Conservation (phyloP, 1,284 basidiomycete genomes). For the Naganishia cerealis region DNA sequence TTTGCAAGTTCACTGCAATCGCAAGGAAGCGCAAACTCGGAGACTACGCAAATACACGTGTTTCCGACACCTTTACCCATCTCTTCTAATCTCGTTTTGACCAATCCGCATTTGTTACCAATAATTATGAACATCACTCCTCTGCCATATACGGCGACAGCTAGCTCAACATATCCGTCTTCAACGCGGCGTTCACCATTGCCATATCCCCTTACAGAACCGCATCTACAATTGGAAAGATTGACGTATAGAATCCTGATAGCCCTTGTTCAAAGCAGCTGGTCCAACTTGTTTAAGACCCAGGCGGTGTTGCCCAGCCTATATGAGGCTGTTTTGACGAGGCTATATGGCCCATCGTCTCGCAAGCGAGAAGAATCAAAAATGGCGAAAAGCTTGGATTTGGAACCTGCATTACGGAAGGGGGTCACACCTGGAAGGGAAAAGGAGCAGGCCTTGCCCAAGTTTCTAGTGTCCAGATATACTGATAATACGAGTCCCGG, state of each 20-base stretch:
- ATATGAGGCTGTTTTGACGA: constrained; percentile 28
- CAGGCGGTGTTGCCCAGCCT: constrained; percentile 25
- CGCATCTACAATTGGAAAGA: constrained; percentile 6
- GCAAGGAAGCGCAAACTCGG: background rate
- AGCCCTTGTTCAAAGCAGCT: constrained; percentile 31
- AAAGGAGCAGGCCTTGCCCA: constrained; percentile 1
- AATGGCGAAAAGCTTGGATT: constrained; percentile 9
- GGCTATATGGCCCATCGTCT: constrained; percentile 25
- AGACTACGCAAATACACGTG: background rate
- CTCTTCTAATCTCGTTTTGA: constrained; percentile 29
- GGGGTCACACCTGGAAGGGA: background rate
- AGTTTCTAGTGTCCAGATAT: constrained; percentile 2
- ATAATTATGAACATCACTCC: constrained; percentile 27
- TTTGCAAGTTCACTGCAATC: constrained; percentile 3
- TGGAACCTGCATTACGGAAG: constrained; percentile 19
- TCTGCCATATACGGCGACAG: constrained; percentile 22
- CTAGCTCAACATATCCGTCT: constrained; percentile 12
- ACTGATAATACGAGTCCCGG: constrained; percentile 13
- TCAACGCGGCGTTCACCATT: constrained; percentile 5
- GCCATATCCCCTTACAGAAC: constrained; percentile 4
- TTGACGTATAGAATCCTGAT: constrained; percentile 31
- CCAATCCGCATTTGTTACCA: constrained; percentile 26
- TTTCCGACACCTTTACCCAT: constrained; percentile 30
- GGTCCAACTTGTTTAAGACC: constrained; percentile 32
- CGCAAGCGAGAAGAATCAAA: constrained; percentile 5